A percentile compares a stretch with the other conserved stretches of the same genome.
phyloP scores from a whole-genome alignment of 164 flowering plant genomes.

The Liriodendron chinense region DNA sequence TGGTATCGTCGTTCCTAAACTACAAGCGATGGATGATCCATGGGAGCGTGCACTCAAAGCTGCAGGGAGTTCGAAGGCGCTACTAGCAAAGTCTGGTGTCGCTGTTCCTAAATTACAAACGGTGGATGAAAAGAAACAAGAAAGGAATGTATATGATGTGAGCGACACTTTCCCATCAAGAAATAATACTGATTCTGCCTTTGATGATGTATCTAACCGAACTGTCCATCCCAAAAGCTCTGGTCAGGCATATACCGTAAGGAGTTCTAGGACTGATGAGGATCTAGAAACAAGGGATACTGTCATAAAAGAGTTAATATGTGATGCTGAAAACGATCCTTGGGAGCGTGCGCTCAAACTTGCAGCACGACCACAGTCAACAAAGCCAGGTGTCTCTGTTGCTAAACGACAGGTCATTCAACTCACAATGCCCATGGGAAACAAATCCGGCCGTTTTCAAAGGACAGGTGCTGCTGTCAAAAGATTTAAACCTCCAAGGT shows the following conservation, averaged over 20 bases:
- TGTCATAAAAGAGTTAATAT: constrained; percentile 35
- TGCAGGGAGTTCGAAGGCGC: constrained; percentile 12
- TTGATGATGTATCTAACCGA: neutral
- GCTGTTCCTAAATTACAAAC: neutral
- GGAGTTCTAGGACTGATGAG: neutral
- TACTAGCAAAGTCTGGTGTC: constrained; percentile 29
- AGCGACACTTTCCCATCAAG: neutral
- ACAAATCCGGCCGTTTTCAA: constrained; percentile 37
- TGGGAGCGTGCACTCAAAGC: constrained; percentile 42
- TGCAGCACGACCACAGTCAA: constrained; percentile 28
- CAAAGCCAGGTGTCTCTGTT: constrained; percentile 37
- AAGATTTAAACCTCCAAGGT: constrained; percentile 75
- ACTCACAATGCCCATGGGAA: constrained; percentile 49
- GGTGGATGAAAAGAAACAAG: constrained; percentile 1
- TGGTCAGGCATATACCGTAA: constrained; percentile 15
- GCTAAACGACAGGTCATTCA: constrained; percentile 84
- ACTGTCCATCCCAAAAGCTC: constrained; percentile 19
- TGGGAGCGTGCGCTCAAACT: constrained; percentile 49
- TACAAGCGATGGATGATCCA: constrained; percentile 35
- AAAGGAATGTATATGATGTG: neutral
- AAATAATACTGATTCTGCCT: neutral
- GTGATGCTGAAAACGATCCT: constrained; percentile 48
- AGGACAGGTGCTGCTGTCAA: constrained; percentile 43
- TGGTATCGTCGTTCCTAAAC: neutral
- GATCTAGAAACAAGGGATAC: constrained; percentile 20